These are phyloP conservation scores for Talaromyces sp. DNA, from an alignment of 2,329 filamentous ascomycete genomes.

Conservation along the genomic window DNA sequence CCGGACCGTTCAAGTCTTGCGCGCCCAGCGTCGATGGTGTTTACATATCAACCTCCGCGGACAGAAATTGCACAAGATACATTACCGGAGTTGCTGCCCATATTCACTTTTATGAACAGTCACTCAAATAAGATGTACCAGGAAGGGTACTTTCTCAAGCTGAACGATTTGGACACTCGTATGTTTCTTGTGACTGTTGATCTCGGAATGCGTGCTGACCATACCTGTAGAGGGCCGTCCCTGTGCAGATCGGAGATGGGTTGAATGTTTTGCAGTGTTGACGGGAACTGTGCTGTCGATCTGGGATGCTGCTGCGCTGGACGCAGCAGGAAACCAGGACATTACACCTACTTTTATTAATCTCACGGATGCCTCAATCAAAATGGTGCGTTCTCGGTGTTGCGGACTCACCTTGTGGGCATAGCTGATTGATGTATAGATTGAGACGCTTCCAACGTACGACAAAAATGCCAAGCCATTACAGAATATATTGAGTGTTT, in stretches of 20 bases:
- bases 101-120: slow-evolving; percentile 90
- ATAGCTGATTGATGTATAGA: slow-evolving; percentile 49
- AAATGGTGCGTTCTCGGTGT: slow-evolving; percentile 69
- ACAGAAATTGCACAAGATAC: slow-evolving; percentile 85
- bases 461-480: slow-evolving; percentile 73
- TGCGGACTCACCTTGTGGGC: neutral
- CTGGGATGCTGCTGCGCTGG: slow-evolving; percentile 91
- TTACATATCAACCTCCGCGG: slow-evolving; percentile 78
- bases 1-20: slow-evolving; percentile 52
- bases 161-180: slow-evolving; percentile 93
- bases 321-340: slow-evolving; percentile 79
- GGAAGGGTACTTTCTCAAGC: slow-evolving; percentile 94
- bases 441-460: slow-evolving; percentile 83
- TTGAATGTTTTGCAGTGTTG: slow-evolving; percentile 94
- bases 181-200: slow-evolving; percentile 41
- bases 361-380: slow-evolving; percentile 92
- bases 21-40: slow-evolving; percentile 79
- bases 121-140: slow-evolving; percentile 96
- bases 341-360: slow-evolving; percentile 93
- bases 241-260: slow-evolving; percentile 83
- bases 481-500: slow-evolving; percentile 93
- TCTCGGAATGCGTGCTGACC: slow-evolving; percentile 28
- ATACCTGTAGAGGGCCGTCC: slow-evolving; percentile 70
- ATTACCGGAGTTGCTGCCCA: slow-evolving; percentile 86
- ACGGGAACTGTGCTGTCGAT: slow-evolving; percentile 91